Percentiles rank a stretch among this genome's conserved stretches.
Evolutionary conservation across 208 protist species (phyloP).

Genomic region (Hexamita inflata): DNA sequence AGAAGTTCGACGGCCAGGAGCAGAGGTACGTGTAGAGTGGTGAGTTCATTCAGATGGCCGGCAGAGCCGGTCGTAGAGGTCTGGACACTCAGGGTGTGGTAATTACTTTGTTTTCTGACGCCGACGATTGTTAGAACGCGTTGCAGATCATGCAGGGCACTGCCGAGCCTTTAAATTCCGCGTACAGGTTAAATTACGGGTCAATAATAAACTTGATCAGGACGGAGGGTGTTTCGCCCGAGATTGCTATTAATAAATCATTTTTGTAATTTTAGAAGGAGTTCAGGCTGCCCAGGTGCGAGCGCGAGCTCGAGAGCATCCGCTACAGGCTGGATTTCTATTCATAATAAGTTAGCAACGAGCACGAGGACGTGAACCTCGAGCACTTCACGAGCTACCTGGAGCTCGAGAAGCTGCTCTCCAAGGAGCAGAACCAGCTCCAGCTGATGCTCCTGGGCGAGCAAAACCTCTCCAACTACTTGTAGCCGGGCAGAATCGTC

Average conservation of each 20-base stretch:
- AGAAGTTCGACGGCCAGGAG: conserved; percentile 92
- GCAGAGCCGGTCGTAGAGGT: conserved; percentile 95
- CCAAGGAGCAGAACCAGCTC: too few species aligned
- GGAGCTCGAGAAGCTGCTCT: too few species aligned
- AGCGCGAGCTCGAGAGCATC: not conserved
- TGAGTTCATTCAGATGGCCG: conserved; percentile 99
- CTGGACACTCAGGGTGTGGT: conserved; percentile 89
- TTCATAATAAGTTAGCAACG: too few species aligned
- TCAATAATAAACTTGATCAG: conserved; percentile 35
- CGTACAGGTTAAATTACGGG: conserved; percentile 32
- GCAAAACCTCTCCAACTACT: too few species aligned
- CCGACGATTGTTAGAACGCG: not conserved
- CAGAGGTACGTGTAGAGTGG: conserved; percentile 75
- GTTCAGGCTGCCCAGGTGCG: conserved; percentile 1
- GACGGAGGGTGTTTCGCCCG: conserved; percentile 27
- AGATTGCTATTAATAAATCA: conserved; percentile 19
- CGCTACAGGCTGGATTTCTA: too few species aligned
- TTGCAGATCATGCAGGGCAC: conserved; percentile 27
- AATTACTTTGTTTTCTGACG: conserved; percentile 68
- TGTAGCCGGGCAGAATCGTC: not conserved
- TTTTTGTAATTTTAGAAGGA: conserved; percentile 37
- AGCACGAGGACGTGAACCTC: too few species aligned
- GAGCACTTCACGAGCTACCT: too few species aligned
- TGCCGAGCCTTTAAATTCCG: conserved; percentile 34
- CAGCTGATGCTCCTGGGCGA: too few species aligned